Evolutionary conservation across 2,329 filamentous ascomycete genomes (phyloP), one percentile per base, ranked within the genome.

Genomic region (Ceratocystis lukuohia): DNA sequence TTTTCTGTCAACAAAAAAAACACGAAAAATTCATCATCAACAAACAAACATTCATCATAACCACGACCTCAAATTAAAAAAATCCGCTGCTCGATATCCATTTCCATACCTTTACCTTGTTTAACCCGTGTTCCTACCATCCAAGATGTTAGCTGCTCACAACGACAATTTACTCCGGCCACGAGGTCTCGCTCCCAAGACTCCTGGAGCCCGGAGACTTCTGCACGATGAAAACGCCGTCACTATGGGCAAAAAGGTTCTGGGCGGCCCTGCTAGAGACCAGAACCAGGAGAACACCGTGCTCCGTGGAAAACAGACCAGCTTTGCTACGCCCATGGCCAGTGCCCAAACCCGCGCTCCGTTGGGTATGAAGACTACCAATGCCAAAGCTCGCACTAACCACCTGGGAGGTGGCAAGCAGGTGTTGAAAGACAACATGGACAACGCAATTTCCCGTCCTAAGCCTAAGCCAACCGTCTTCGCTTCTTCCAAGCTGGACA

Each of bases 311-410:
- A 66, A 67, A 37, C 57, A 67, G 57, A 46, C 65, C 37, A 37
- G 53, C 46, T 68, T 66, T 44, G 62, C 64, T 17, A 68, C 64
- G 30, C 6, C 28, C 1, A 61, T 20, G 63, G 61, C 61, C 75
- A 75, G 71, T 12, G 72, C 72, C 33, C 84, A 85, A 68, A 86
- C 80, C 68, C 86, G 93, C 72, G 91, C 92, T 46, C 89, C 91
- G 12, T 79, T 99, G 61, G 93, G 93, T 44, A 88, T 90, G 80
- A 99, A 99, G 77, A 97, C 93, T 1, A 97, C 94, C 64, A 99
- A 99, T 75, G 91, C 89, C 65, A 97, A 96, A 79, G 83, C 87
- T 68, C 84, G 80, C 73, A 81, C 80, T 62, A 66, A 28, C 70
- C 86, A 88, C 69, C 86, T 85, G 3, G 83, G 83, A 5, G 86